Percentiles rank a stretch among this genome's conserved stretches.
Conservation (phyloP, 1,284 basidiomycete genomes). For the Moesziomyces parantarcticus region DNA sequence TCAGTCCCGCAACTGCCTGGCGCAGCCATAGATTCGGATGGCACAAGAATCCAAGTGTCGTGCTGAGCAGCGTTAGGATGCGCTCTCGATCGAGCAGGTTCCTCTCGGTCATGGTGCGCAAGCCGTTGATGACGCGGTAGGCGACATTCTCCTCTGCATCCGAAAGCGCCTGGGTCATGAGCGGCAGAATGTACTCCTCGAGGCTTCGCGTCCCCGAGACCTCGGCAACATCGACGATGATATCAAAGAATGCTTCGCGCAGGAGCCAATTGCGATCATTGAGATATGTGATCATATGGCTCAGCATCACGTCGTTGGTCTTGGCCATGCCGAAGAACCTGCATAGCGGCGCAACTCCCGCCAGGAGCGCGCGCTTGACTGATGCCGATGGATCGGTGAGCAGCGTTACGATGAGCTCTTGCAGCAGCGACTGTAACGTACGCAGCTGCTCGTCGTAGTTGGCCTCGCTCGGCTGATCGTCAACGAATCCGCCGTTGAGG, state of each 20-base stretch:
- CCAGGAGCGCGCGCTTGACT: constrained; percentile 73
- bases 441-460: constrained; percentile 71
- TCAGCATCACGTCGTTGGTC: constrained; percentile 92
- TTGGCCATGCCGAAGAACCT: constrained; percentile 90
- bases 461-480: constrained; percentile 45
- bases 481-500: constrained; percentile 73
- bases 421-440: constrained; percentile 85
- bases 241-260: constrained; percentile 91
- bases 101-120: constrained; percentile 86
- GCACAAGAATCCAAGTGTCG: constrained; percentile 86
- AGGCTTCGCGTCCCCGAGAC: constrained; percentile 68
- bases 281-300: constrained; percentile 98
- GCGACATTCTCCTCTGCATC: constrained; percentile 95
- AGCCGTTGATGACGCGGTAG: constrained; percentile 82
- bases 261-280: constrained; percentile 93
- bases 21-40: constrained; percentile 99
- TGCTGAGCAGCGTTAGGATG: constrained; percentile 92
- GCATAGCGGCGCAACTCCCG: constrained; percentile 86
- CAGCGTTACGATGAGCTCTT: constrained; percentile 84
- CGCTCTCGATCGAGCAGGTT: constrained; percentile 88
- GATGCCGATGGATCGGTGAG: constrained; percentile 72
- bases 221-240: constrained; percentile 87
- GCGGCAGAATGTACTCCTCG: constrained; percentile 82
- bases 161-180: constrained; percentile 85
- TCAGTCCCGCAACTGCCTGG: constrained; percentile 87